Conservation (phyloP, 768 basidiomycete species). For the Russula griseocarnosa region DNA sequence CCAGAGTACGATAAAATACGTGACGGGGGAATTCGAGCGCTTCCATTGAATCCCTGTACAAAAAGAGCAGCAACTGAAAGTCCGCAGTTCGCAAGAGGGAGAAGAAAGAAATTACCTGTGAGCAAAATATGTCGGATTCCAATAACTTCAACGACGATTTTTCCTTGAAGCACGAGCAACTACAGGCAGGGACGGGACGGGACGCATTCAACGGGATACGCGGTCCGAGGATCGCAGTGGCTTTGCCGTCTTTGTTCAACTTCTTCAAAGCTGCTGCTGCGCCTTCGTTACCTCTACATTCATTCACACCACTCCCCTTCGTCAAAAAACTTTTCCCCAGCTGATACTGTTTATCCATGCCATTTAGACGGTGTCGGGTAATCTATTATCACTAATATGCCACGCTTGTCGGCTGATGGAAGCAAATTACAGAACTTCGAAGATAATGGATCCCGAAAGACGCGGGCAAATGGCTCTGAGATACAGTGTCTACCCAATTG, state of each 20-base stretch:
- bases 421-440: slow-evolving; percentile 18
- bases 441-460: slow-evolving; percentile 13
- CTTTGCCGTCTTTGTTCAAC: not conserved
- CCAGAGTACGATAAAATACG: not conserved
- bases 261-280: not conserved
- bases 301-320: not conserved
- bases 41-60: not conserved
- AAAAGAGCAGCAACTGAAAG: not conserved
- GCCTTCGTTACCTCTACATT: not conserved
- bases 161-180: not conserved
- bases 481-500: slow-evolving; percentile 8
- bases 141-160: not conserved
- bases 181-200: too few species aligned
- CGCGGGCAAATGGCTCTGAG: slow-evolving; percentile 4
- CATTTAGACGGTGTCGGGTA: slow-evolving; percentile 9
- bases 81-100: not conserved
- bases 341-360: slow-evolving; percentile 9
- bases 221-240: not conserved
- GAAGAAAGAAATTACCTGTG: not conserved
- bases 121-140: not conserved
- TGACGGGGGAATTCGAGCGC: too few species aligned
- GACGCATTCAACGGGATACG: not conserved
- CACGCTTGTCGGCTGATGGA: not conserved
- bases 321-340: not conserved
- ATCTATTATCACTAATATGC: not conserved